Percentiles rank a stretch among this genome's conserved stretches.
These are phyloP conservation scores for Coemansia sp. DNA, from an alignment of 192 early-diverging fungal genomes.

Conservation along the genomic window DNA sequence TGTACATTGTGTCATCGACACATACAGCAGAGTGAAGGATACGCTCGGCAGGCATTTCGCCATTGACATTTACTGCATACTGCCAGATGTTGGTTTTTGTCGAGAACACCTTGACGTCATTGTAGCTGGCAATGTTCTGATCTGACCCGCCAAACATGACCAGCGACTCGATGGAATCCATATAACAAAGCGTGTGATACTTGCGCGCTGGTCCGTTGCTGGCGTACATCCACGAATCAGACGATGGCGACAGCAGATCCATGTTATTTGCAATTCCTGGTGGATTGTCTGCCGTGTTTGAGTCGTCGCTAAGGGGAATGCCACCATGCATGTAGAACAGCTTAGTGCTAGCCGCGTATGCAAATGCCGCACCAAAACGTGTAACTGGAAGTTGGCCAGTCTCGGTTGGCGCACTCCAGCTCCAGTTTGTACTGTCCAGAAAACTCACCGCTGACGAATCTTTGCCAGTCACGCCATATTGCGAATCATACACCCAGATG, in stretches of 20 bases:
- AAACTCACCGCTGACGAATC: constrained; percentile 25
- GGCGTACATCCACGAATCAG: constrained; percentile 56
- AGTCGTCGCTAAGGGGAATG: constrained; percentile 25
- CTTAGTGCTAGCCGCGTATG: constrained; percentile 20
- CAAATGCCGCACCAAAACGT: constrained; percentile 41
- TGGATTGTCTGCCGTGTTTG: constrained; percentile 25
- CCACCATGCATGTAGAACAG: constrained; percentile 51
- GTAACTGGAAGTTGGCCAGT: constrained; percentile 36
- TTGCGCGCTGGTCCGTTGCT: constrained; percentile 57
- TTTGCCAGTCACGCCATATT: constrained; percentile 22
- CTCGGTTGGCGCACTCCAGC: constrained; percentile 44
- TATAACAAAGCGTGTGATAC: constrained; percentile 57
- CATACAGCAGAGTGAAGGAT: constrained; percentile 67
- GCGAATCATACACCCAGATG: constrained; percentile 37
- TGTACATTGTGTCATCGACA: constrained; percentile 60
- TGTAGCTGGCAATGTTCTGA: constrained; percentile 49
- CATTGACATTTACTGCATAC: constrained; percentile 40
- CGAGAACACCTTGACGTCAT: constrained; percentile 56
- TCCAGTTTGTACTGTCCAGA: constrained; percentile 49
- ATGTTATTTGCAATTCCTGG: constrained; percentile 44
- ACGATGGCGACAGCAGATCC: constrained; percentile 46
- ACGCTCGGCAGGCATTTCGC: constrained; percentile 54
- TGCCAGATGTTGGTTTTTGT: constrained; percentile 56
- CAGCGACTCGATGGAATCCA: constrained; percentile 54
- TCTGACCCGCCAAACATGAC: constrained; percentile 66